A percentile compares a stretch with the other conserved stretches of the same genome.
Conservation (phyloP, 345 rosid genomes). For the Salix suchowensis region DNA sequence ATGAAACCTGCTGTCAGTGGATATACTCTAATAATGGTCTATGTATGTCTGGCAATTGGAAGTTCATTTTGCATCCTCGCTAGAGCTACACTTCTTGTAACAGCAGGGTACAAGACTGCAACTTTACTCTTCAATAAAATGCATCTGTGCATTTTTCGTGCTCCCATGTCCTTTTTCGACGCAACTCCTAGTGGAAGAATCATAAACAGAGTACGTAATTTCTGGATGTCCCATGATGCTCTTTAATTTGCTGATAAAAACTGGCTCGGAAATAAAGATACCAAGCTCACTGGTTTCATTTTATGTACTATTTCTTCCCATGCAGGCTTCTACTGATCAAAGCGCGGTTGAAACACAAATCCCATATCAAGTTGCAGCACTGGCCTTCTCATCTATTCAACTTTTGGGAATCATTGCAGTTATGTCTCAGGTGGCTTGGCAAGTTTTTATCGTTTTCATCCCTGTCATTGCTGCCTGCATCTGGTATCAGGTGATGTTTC, state of each 20-base stretch:
- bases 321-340: constrained; percentile 82
- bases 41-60: constrained; percentile 48
- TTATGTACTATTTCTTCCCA: constrained; percentile 1
- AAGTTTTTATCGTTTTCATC: constrained; percentile 62
- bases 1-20: constrained; percentile 44
- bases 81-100: constrained; percentile 49
- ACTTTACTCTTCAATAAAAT: constrained; percentile 61
- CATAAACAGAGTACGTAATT: constrained; percentile 50
- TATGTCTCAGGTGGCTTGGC: constrained; percentile 84
- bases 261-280: too few species aligned
- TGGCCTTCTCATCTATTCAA: constrained; percentile 49
- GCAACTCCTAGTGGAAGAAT: constrained; percentile 80
- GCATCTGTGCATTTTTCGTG: constrained; percentile 60
- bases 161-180: constrained; percentile 83
- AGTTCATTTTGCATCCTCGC: constrained; percentile 55
- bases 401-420: constrained; percentile 65
- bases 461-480: constrained; percentile 57
- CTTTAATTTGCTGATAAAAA: too few species aligned
- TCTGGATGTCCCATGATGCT: too few species aligned
- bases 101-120: constrained; percentile 65
- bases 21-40: constrained; percentile 48
- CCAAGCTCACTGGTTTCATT: background rate
- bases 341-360: constrained; percentile 53
- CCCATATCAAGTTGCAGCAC: constrained; percentile 38
- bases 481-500: constrained; percentile 67